Base-by-base conservation (phyloP, 169 alveolate genomes). In the Theileria parva region DNA sequence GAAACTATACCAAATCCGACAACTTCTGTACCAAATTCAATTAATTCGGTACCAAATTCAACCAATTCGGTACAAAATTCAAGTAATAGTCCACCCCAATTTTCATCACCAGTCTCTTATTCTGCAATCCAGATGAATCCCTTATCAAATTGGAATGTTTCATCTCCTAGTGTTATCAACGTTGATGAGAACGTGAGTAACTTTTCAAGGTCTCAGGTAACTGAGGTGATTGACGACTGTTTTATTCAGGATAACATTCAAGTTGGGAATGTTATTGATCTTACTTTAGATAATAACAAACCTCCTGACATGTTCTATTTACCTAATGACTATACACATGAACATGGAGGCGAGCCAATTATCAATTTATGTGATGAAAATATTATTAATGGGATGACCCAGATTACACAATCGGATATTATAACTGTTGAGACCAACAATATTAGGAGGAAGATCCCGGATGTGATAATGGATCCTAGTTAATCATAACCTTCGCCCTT, bases 391-490 rank as follows among this genome's bases (percentile, higher is more conserved):
- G 53, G 15, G 1, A 27, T 28, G 71, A 15, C 1, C 12, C 53
- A 63, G 51, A 5, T 32, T 1, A 69, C 67, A 28, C 32, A 30
- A 30, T 37, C 66, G 3, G 89, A 83, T 67, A 67, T 83, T 23
- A 34, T 73, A 69, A 72, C 77, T 4, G 86, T 81, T 25, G 39
- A 23, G 8, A 73, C 32, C 59, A 83, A 83, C 77, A 83, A 83
- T 76, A 83, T 83, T 17, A 64, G 89, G 72, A 65, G 89, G 59
- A 83, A 83, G 74, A 48, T 83, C 13, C 89, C 89, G 8, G 57
- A 17, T 32, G 72, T 15, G 28, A 80, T 83, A 21, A 28, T 83
- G 28, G 50, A 74, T 55, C 75, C 73, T 66, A 83, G 76, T 19
- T 72, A 72, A 66, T 76, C 30, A 77, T 28, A 19, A 83, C 75